A percentile compares a stretch with the other conserved stretches of the same genome.
Evolutionary conservation across 2,329 filamentous ascomycete species (phyloP).

Genomic region (Scleromitrula shiraiana): DNA sequence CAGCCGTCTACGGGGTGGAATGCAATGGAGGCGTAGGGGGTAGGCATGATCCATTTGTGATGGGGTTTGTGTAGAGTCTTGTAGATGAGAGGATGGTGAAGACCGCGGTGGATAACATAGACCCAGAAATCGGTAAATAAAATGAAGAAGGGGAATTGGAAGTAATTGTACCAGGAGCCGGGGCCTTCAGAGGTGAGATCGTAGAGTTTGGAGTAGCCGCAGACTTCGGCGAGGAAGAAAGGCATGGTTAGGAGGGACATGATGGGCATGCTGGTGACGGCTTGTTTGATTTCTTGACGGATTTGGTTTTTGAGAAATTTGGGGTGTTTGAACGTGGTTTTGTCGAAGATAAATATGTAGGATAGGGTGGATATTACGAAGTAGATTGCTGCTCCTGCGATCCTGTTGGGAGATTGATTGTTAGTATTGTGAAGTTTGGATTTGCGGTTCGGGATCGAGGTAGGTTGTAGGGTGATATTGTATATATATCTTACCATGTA

Average conservation of each 20-base stretch:
- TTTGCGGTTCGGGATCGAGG: too few relatives aligned
- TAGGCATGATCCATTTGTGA: constrained; percentile 99
- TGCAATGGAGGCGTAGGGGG: constrained; percentile 82
- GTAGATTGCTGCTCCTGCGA: constrained; percentile 80
- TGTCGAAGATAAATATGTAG: constrained; percentile 86
- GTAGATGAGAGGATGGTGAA: constrained; percentile 77
- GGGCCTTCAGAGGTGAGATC: constrained; percentile 69
- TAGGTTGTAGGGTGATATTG: too few relatives aligned
- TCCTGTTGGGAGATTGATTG: constrained; percentile 42
- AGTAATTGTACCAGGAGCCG: constrained; percentile 65
- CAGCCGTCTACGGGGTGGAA: constrained; percentile 94
- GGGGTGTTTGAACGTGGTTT: constrained; percentile 78
- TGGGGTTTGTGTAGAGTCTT: constrained; percentile 91
- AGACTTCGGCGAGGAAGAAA: constrained; percentile 75
- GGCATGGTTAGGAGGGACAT: constrained; percentile 78
- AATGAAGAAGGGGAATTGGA: constrained; percentile 84
- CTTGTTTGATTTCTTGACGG: constrained; percentile 73
- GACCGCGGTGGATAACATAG: constrained; percentile 83
- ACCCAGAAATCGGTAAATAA: constrained; percentile 83
- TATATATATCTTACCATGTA: constrained; percentile 61
- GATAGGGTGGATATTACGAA: constrained; percentile 77
- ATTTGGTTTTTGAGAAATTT: constrained; percentile 96
- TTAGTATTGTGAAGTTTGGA: too few relatives aligned
- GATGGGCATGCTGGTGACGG: constrained; percentile 65
- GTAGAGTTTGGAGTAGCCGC: constrained; percentile 81